Evolutionary conservation across 768 basidiomycete species (phyloP).

Genomic region (Podaxis rugospora): DNA sequence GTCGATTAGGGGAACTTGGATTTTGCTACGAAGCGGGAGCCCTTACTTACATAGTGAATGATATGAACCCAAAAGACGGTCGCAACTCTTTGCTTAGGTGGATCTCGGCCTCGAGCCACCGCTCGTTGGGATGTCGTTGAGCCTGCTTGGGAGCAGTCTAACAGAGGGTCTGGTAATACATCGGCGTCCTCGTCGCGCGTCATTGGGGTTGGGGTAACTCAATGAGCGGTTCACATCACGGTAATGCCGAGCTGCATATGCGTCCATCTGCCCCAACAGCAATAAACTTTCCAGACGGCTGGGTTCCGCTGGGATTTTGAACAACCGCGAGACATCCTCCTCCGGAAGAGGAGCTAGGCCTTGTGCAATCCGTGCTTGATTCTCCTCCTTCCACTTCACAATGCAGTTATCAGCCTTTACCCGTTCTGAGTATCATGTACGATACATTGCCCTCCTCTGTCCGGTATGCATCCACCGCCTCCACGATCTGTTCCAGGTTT

Average conservation of each 20-base stretch:
- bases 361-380: too few species aligned
- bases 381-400: too few species aligned
- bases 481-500: slow-evolving; percentile 81
- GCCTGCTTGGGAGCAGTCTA: slow-evolving; percentile 12
- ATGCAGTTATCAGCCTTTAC: too few species aligned
- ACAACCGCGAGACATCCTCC: slow-evolving; percentile 78
- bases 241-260: slow-evolving; percentile 40
- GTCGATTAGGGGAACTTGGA: too few species aligned
- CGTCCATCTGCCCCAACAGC: slow-evolving; percentile 84
- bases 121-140: background rate
- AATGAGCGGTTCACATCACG: background rate
- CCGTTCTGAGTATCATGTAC: too few species aligned
- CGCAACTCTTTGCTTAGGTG: too few species aligned
- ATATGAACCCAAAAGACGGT: too few species aligned
- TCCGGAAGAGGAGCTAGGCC: slow-evolving; percentile 74
- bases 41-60: too few species aligned
- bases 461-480: slow-evolving; percentile 79
- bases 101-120: too few species aligned
- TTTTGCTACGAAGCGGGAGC: too few species aligned
- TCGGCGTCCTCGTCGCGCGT: background rate
- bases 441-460: slow-evolving; percentile 86
- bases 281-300: slow-evolving; percentile 85
- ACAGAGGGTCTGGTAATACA: slow-evolving; percentile 11
- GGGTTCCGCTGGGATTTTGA: slow-evolving; percentile 87
- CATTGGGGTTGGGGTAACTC: background rate